Evolutionary conservation across 306 rosid genomes (phyloP), one percentile per base, ranked within the genome.

Genomic region (Fragaria nilgerrensis): DNA sequence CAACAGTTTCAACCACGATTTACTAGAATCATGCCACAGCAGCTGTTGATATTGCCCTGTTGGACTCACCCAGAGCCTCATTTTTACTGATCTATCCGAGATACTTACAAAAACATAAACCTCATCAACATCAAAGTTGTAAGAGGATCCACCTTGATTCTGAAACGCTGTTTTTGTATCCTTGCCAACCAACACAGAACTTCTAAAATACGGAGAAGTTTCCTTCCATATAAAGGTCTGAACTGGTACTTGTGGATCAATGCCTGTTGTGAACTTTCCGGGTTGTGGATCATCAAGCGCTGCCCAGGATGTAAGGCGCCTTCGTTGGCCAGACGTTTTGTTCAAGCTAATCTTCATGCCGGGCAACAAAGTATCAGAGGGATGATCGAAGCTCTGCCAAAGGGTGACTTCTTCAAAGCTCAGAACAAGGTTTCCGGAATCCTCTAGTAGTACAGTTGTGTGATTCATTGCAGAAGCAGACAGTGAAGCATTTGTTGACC

Each of bases 301-400:
- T 73, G 66, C 49, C 76, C 66, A 73, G 0, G 66, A 73, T n/a
- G 76, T 55, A 2, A 73, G 66, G 39, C 5, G 7, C 9, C 23
- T 22, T 22, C 17, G 76, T 7, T 37, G 65, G n/a, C 66, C 66
- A 1, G 76, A 22, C n/a, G 3, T 11, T 7, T 13, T 41, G 66
- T 76, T 53, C 19, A 76, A 29, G 49, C 76, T 77, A 12, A 79
- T 5, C 52, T 66, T 83, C 69, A 79, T 48, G 13, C 64, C 75
- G 1, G 92, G 83, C 49, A n/a, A n/a, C n/a, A n/a, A n/a, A n/a
- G n/a, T n/a, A n/a, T n/a, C n/a, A n/a, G n/a, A n/a, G n/a, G n/a
- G n/a, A n/a, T n/a, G n/a, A n/a, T n/a, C n/a, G n/a, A n/a, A n/a
- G n/a, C n/a, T n/a, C n/a, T n/a, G n/a, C n/a, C n/a, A n/a, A n/a